Conservation (phyloP, 768 basidiomycete genomes). For the Russula vinacea region DNA sequence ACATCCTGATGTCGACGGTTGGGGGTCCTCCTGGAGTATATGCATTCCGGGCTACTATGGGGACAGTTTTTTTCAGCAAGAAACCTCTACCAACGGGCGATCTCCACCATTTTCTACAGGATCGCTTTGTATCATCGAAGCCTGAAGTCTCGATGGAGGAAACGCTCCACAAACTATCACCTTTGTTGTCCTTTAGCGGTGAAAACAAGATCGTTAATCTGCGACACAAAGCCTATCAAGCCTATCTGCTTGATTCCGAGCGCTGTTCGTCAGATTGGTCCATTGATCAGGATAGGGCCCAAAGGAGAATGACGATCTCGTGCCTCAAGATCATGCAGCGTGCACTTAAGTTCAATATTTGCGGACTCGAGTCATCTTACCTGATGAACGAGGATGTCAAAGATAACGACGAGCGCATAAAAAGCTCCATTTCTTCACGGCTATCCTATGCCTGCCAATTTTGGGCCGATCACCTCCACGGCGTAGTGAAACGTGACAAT, state of each 20-base stretch:
- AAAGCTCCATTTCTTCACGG: slow-evolving; percentile 31
- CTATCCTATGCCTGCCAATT: slow-evolving; percentile 40
- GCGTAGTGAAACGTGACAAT: slow-evolving; percentile 18
- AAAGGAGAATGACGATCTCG: slow-evolving; percentile 31
- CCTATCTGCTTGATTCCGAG: slow-evolving; percentile 19
- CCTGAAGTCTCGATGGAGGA: too few relatives aligned
- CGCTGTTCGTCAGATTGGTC: neutral
- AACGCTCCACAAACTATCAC: too few relatives aligned
- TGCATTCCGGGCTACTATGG: neutral
- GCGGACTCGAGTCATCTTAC: slow-evolving; percentile 38
- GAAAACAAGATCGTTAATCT: too few relatives aligned
- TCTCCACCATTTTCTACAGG: too few relatives aligned
- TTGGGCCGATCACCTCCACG: slow-evolving; percentile 38
- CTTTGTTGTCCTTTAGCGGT: too few relatives aligned
- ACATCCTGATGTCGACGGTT: slow-evolving; percentile 1
- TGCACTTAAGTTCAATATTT: slow-evolving; percentile 43
- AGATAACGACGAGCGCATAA: slow-evolving; percentile 29
- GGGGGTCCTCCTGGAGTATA: neutral
- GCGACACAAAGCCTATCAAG: slow-evolving; percentile 18
- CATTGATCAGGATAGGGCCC: slow-evolving; percentile 11
- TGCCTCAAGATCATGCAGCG: slow-evolving; percentile 37
- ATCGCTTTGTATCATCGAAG: too few relatives aligned
- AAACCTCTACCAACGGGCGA: too few relatives aligned
- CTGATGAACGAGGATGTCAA: slow-evolving; percentile 34
- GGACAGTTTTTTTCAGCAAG: too few relatives aligned